Conservation (phyloP, 306 rosid species). For the Acmispon strigosus region DNA sequence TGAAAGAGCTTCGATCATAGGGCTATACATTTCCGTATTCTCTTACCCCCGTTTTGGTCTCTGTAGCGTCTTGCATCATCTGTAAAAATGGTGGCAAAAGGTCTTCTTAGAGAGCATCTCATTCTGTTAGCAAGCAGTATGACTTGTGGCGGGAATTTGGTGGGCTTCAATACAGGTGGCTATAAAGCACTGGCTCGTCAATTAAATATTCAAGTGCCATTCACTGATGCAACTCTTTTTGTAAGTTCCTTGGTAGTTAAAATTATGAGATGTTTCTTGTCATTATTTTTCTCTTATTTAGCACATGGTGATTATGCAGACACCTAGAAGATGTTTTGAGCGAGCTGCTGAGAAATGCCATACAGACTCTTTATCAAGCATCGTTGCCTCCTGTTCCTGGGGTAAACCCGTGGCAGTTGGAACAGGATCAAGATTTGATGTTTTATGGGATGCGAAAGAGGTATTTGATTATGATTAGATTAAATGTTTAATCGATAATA, state of each 20-base stretch:
- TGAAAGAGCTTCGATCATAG: background rate
- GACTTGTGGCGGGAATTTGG: slow-evolving; percentile 84
- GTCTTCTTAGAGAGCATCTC: slow-evolving; percentile 93
- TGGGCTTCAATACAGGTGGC: slow-evolving; percentile 89
- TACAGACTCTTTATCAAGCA: slow-evolving; percentile 65
- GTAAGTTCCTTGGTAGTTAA: slow-evolving; percentile 47
- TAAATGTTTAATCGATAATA: slow-evolving; percentile 9
- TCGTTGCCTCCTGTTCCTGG: slow-evolving; percentile 97
- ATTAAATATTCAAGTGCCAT: slow-evolving; percentile 76
- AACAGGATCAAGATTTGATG: slow-evolving; percentile 83
- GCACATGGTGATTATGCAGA: slow-evolving; percentile 39
- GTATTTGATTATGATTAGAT: slow-evolving; percentile 27
- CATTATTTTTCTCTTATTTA: slow-evolving; percentile 7
- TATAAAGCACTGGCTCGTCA: slow-evolving; percentile 73
- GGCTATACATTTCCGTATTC: background rate
- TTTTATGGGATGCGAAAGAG: slow-evolving; percentile 73
- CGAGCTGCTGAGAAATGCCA: slow-evolving; percentile 89
- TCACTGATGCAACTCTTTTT: slow-evolving; percentile 86
- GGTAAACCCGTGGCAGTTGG: slow-evolving; percentile 91
- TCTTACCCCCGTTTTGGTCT: slow-evolving; percentile 7
- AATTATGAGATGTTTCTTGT: background rate
- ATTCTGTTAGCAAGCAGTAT: slow-evolving; percentile 81
- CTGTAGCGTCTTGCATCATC: slow-evolving; percentile 77
- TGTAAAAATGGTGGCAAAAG: slow-evolving; percentile 86
- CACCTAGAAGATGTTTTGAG: slow-evolving; percentile 88